phyloP scores from a whole-genome alignment of 1,284 basidiomycete genomes.

The Leccinum fuscescens region DNA sequence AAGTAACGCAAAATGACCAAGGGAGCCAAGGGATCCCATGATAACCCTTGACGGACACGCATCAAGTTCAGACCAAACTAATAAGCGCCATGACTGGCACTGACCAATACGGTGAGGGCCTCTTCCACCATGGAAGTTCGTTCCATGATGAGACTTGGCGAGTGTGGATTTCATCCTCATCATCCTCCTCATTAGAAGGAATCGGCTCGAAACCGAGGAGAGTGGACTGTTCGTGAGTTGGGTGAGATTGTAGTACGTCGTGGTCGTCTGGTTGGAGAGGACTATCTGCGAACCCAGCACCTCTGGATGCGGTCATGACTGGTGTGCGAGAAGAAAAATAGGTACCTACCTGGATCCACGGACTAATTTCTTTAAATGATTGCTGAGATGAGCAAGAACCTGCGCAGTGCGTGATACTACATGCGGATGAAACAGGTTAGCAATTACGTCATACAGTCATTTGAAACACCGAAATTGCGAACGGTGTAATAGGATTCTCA shows the following conservation, averaged over 20 bases:
- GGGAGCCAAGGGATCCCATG: conserved; percentile 49
- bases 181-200: conserved; percentile 12
- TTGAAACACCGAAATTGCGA: too few species aligned
- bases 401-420: too few species aligned
- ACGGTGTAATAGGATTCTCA: too few species aligned
- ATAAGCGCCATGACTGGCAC: conserved; percentile 21
- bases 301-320: conserved; percentile 13
- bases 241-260: conserved; percentile 35
- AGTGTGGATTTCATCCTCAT: conserved; percentile 27
- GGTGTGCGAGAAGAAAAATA: background rate
- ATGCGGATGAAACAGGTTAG: too few species aligned
- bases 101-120: conserved; percentile 65
- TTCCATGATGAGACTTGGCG: conserved; percentile 30
- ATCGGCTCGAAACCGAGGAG: conserved; percentile 31
- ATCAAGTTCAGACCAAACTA: background rate
- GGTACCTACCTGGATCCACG: background rate
- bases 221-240: conserved; percentile 38
- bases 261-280: conserved; percentile 38
- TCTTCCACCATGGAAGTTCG: conserved; percentile 63
- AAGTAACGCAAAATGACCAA: conserved; percentile 52
- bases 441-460: too few species aligned
- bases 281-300: background rate
- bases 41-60: conserved; percentile 48
- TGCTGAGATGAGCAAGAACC: background rate
- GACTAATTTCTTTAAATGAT: background rate